These are phyloP conservation scores for Sphenostylis stenocarpa DNA, from an alignment of 306 rosid genomes.

Conservation along the genomic window DNA sequence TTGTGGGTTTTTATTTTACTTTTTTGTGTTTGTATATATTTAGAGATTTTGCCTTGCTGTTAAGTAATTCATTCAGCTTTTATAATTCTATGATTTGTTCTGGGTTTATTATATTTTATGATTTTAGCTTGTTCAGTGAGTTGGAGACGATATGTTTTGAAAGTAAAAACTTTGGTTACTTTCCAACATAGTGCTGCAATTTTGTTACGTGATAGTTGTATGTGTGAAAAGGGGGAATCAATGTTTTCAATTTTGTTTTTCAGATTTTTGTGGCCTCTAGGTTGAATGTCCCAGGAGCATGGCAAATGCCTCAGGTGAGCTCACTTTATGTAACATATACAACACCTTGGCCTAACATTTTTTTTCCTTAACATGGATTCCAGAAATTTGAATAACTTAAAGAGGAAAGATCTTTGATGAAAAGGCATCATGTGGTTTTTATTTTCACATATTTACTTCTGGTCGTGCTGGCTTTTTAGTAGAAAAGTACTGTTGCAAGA, in stretches of 20 bases:
- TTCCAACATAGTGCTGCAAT: neutral
- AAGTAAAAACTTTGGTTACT: neutral
- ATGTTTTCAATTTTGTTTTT: conserved; percentile 18
- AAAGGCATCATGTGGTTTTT: neutral
- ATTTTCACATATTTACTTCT: neutral
- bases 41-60: neutral
- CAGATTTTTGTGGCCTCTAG: conserved; percentile 94
- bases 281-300: conserved; percentile 98
- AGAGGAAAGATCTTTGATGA: neutral
- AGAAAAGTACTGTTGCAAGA: neutral
- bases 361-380: neutral
- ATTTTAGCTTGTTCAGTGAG: neutral
- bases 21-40: neutral
- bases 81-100: neutral
- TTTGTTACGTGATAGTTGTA: neutral
- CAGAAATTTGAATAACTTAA: neutral
- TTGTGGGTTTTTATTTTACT: neutral
- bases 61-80: neutral
- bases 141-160: neutral
- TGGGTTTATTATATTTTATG: neutral
- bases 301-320: conserved; percentile 99
- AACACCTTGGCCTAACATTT: neutral
- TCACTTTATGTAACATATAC: conserved; percentile 17
- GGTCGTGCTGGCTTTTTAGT: neutral
- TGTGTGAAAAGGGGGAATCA: neutral